Evolutionary conservation across 352 stramenopile species (phyloP).

Genomic region (Phytophthora cactorum): DNA sequence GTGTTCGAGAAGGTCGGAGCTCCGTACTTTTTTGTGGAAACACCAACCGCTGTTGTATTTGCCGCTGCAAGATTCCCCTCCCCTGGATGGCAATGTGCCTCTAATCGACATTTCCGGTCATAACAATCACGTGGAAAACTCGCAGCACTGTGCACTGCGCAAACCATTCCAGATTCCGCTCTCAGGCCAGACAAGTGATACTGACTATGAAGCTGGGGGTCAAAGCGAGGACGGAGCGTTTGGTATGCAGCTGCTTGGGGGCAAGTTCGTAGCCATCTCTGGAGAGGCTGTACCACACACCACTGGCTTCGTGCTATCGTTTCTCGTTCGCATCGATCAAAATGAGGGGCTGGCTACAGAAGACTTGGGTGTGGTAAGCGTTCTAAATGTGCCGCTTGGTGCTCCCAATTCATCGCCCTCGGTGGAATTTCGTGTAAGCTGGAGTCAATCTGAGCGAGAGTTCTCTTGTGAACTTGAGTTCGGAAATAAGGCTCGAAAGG

Average conservation of each 20-base stretch:
- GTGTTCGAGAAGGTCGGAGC: constrained; percentile 36
- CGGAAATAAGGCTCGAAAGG: constrained; percentile 1
- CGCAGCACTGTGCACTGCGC: constrained; percentile 36
- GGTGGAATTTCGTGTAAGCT: constrained; percentile 29
- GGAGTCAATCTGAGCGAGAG: constrained; percentile 13
- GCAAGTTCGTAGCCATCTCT: constrained; percentile 30
- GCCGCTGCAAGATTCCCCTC: constrained; percentile 58
- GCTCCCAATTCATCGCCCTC: background rate
- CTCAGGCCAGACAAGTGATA: background rate
- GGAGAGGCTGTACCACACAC: background rate
- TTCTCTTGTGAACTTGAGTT: constrained; percentile 27
- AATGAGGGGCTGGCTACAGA: constrained; percentile 4
- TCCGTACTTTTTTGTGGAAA: constrained; percentile 55
- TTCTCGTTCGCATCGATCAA: constrained; percentile 52
- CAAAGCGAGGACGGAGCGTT: constrained; percentile 20
- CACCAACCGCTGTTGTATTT: constrained; percentile 56
- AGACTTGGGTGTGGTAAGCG: background rate
- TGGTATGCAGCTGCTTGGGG: constrained; percentile 50
- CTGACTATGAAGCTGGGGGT: constrained; percentile 1
- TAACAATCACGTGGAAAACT: constrained; percentile 44
- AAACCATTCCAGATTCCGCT: constrained; percentile 68
- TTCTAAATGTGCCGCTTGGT: constrained; percentile 30
- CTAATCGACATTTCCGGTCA: constrained; percentile 67
- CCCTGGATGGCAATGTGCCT: constrained; percentile 3
- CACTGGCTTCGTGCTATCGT: constrained; percentile 40